Evolutionary conservation across 305 asterid species (phyloP).

Genomic region (Lippia alba): DNA sequence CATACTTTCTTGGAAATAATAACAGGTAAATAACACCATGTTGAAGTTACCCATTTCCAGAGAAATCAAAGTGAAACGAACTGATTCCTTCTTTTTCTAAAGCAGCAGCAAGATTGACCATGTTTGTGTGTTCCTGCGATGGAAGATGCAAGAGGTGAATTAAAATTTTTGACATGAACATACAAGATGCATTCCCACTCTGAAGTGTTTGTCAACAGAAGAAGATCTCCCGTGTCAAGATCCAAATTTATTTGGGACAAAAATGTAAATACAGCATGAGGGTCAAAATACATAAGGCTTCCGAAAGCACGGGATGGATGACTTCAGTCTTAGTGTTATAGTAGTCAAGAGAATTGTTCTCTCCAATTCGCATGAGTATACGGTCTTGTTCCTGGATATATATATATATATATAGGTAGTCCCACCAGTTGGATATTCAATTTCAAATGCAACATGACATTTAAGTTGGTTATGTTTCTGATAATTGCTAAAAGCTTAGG

Average conservation of each 20-base stretch:
- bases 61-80: conserved; percentile 84
- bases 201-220: conserved; percentile 10
- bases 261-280: conserved; percentile 19
- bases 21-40: conserved; percentile 9
- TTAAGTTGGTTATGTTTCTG: neutral
- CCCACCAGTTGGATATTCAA: conserved; percentile 6
- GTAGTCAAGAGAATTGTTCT: conserved; percentile 5
- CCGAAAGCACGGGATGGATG: neutral
- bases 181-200: conserved; percentile 14
- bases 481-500: neutral
- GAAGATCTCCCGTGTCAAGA: neutral
- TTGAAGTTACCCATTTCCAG: conserved; percentile 81
- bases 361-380: neutral
- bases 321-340: neutral
- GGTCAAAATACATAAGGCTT: conserved; percentile 1
- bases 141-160: conserved; percentile 22
- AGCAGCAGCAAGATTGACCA: conserved; percentile 62
- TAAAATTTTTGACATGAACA: conserved; percentile 11
- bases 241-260: neutral
- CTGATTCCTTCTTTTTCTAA: conserved; percentile 82
- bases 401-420: conserved; percentile 12
- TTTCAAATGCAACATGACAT: neutral
- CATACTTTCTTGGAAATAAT: conserved; percentile 8
- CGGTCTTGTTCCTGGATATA: neutral
- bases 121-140: conserved; percentile 56